Percentiles rank a stretch among this genome's conserved stretches.
Evolutionary conservation across 352 stramenopile species (phyloP).

Genomic region (Phytophthora megakarya): DNA sequence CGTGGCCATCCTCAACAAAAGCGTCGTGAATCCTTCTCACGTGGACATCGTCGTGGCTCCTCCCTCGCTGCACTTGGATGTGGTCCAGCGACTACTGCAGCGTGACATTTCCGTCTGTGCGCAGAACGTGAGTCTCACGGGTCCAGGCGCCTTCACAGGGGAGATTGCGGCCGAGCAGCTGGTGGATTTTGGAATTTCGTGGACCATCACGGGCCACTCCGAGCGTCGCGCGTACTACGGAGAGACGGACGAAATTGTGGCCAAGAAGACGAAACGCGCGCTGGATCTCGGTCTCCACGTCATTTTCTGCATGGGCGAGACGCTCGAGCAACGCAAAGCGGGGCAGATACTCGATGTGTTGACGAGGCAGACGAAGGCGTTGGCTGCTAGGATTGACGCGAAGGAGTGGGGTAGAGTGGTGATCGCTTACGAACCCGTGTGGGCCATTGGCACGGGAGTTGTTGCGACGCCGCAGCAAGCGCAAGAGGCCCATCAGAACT

Average conservation of each 20-base stretch:
- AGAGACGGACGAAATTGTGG: conserved; percentile 94
- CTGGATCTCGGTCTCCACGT: conserved; percentile 89
- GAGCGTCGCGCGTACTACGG: conserved; percentile 92
- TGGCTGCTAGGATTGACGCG: conserved; percentile 86
- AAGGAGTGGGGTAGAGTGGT: conserved; percentile 86
- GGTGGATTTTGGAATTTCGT: conserved; percentile 78
- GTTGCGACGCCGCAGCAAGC: conserved; percentile 96
- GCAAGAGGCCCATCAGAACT: conserved; percentile 91
- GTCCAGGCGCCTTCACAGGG: conserved; percentile 93
- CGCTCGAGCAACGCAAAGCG: conserved; percentile 87
- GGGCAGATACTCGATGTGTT: conserved; percentile 93
- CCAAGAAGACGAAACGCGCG: conserved; percentile 93
- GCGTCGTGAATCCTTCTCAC: conserved; percentile 55
- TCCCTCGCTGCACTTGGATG: conserved; percentile 68
- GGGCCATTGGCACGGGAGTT: conserved; percentile 97
- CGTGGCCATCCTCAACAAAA: conserved; percentile 84
- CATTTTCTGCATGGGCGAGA: conserved; percentile 98
- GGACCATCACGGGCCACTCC: conserved; percentile 92
- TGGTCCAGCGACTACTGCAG: conserved; percentile 58
- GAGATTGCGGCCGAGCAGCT: conserved; percentile 92
- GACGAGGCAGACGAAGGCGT: conserved; percentile 94
- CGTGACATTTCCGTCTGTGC: conserved; percentile 69
- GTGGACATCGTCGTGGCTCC: conserved; percentile 85
- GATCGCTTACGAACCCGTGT: conserved; percentile 97
- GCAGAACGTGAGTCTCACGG: conserved; percentile 87